These are phyloP conservation scores for Penstemon eatonii DNA, from an alignment of 257 asterid genomes.

Conservation along the genomic window DNA sequence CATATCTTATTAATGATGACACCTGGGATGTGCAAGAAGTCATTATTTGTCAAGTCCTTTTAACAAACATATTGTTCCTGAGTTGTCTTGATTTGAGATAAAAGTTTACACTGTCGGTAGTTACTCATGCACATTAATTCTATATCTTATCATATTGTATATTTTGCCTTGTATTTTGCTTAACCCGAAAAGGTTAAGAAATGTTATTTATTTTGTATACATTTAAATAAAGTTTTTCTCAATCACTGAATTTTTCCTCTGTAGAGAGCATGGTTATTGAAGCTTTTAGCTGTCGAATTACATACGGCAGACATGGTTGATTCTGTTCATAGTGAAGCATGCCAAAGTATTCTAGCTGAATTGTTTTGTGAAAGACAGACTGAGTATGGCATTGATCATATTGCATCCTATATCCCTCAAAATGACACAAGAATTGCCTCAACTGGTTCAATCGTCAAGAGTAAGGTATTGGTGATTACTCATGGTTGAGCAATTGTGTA, in stretches of 20 bases:
- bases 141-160: too few relatives aligned
- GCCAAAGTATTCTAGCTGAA: conserved; percentile 70
- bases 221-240: not conserved
- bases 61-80: too few relatives aligned
- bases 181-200: not conserved
- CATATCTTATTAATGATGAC: too few relatives aligned
- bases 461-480: conserved; percentile 52
- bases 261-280: conserved; percentile 96
- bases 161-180: not conserved
- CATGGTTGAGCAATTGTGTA: conserved; percentile 7
- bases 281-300: conserved; percentile 82
- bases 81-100: too few relatives aligned
- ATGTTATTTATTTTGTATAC: too few relatives aligned
- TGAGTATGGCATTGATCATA: conserved; percentile 44
- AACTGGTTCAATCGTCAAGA: conserved; percentile 53
- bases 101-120: too few relatives aligned
- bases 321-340: conserved; percentile 73
- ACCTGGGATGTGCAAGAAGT: too few relatives aligned
- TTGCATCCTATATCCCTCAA: conserved; percentile 36
- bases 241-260: conserved; percentile 25
- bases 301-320: conserved; percentile 73
- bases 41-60: too few relatives aligned
- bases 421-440: conserved; percentile 39
- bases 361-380: conserved; percentile 59
- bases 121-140: too few relatives aligned